Conservation (phyloP, 805 yeast genomes). For the Torulaspora gathmanii region DNA sequence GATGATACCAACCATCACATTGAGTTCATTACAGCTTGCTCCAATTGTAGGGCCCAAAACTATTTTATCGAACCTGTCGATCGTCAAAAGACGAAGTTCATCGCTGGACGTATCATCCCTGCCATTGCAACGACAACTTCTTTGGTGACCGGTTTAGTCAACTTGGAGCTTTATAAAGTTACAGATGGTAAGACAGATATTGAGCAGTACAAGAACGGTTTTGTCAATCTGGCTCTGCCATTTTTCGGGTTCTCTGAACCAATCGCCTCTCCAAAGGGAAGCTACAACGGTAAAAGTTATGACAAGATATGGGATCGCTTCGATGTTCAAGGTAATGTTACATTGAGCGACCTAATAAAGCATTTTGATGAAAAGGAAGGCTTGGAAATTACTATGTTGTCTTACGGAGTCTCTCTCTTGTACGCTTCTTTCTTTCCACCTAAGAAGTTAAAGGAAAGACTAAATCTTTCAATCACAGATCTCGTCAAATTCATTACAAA, state of each 20-base stretch:
- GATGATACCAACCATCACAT: slow-evolving; percentile 96
- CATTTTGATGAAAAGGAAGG: slow-evolving; percentile 80
- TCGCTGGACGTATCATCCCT: slow-evolving; percentile 97
- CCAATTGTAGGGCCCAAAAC: slow-evolving; percentile 91
- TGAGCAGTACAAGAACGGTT: slow-evolving; percentile 89
- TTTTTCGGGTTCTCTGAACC: slow-evolving; percentile 98
- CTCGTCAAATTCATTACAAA: slow-evolving; percentile 81
- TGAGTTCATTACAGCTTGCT: slow-evolving; percentile 92
- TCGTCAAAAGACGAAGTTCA: slow-evolving; percentile 84
- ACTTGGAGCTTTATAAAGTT: slow-evolving; percentile 87
- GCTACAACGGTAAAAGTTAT: slow-evolving; percentile 70
- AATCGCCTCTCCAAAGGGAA: slow-evolving; percentile 74
- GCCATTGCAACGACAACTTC: slow-evolving; percentile 99
- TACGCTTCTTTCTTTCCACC: slow-evolving; percentile 95
- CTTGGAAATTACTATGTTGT: slow-evolving; percentile 82
- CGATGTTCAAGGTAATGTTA: slow-evolving; percentile 70
- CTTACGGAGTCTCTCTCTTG: slow-evolving; percentile 81
- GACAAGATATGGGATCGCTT: slow-evolving; percentile 96
- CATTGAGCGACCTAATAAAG: slow-evolving; percentile 66
- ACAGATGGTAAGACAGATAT: slow-evolving; percentile 67
- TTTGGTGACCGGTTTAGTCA: slow-evolving; percentile 89
- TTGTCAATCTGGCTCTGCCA: slow-evolving; percentile 86
- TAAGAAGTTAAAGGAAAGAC: slow-evolving; percentile 77
- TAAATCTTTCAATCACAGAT: slow-evolving; percentile 60
- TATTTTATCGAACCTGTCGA: slow-evolving; percentile 87